Evolutionary conservation across 441 rosid genomes (phyloP).

Genomic region (Populus hybrid): DNA sequence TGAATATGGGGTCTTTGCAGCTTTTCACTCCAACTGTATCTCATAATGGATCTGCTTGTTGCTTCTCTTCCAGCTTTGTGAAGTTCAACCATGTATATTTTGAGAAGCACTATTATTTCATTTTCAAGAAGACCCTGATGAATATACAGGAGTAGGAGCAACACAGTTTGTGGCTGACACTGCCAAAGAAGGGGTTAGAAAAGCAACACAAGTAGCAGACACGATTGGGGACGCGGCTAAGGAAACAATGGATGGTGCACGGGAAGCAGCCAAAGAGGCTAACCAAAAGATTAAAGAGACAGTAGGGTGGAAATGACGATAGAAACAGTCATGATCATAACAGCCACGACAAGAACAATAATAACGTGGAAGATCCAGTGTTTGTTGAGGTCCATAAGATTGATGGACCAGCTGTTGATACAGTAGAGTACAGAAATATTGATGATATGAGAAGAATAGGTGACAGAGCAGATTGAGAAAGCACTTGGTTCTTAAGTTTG

Average conservation of each 20-base stretch:
- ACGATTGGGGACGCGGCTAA: constrained; percentile 39
- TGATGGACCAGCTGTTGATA: constrained; percentile 29
- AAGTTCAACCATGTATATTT: too few relatives aligned
- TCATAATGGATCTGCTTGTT: too few relatives aligned
- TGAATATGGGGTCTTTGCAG: too few relatives aligned
- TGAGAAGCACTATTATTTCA: too few relatives aligned
- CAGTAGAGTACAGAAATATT: constrained; percentile 25
- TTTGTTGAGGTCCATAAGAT: constrained; percentile 19
- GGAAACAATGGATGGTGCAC: constrained; percentile 42
- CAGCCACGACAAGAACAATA: neutral
- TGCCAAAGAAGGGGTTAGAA: constrained; percentile 38
- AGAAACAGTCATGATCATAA: neutral
- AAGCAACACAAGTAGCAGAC: constrained; percentile 32
- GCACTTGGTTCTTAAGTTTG: too few relatives aligned
- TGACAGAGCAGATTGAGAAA: too few relatives aligned
- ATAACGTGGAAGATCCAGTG: constrained; percentile 19
- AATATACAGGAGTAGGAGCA: neutral
- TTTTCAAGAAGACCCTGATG: constrained; percentile 5
- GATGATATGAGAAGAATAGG: neutral
- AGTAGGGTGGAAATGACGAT: constrained; percentile 8
- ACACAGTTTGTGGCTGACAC: constrained; percentile 31
- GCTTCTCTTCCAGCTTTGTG: too few relatives aligned
- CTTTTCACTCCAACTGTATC: too few relatives aligned
- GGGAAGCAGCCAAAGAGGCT: constrained; percentile 40
- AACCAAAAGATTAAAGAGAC: constrained; percentile 34